Base-by-base conservation (phyloP, 768 basidiomycete species). In the Sarcodon aspratus region DNA sequence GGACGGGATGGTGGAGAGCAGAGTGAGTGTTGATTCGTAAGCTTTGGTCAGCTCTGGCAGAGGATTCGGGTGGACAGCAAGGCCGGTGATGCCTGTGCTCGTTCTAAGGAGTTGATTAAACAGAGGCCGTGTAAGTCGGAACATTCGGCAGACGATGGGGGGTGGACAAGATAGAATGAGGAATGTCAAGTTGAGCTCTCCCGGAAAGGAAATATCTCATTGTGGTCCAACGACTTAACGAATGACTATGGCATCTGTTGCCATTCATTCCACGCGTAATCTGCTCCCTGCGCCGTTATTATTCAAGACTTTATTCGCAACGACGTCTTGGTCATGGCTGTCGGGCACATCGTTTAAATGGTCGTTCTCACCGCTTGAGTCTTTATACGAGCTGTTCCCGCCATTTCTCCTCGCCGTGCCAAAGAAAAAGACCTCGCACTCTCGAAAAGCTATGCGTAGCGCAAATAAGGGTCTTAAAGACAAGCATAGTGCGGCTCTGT, bases 391-490 rank as follows among this genome's bases (percentile, higher is more conserved):
- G 53, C 76, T 96, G 40, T 75, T 97, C 52, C 94, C 94, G 10
- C 75, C 92, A 1, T 80, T 94, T 63, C 69, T 97, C 15, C 77
- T 92, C 38, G 92, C 93, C 21, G 95, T 95, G 1, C 95, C 95
- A 21, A 97, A 97, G 69, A 85, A 84, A 63, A 94, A 94, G 67
- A 76, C 81, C 9, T 92, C 93, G 0, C 93, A 97, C 66, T 92
- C 90, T 17, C 75, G 88, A 46, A 98, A 98, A 65, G 76, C 84
- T n/a, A 95, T 95, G 92, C 76, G 94, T 37, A 81, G 80, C 53
- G 85, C 93, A 12, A 92, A 93, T 66, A 98, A 98, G 65, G 92
- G 93, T 1, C 68, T 96, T 58, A 90, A 93, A 64, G 93, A 97
- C 66, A 94, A 91, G 64, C 81, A 81, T 52, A 92, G 95, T 92